Evolutionary conservation across 2,329 filamentous ascomycete species (phyloP).

Genomic region (Fusarium subglutinans): DNA sequence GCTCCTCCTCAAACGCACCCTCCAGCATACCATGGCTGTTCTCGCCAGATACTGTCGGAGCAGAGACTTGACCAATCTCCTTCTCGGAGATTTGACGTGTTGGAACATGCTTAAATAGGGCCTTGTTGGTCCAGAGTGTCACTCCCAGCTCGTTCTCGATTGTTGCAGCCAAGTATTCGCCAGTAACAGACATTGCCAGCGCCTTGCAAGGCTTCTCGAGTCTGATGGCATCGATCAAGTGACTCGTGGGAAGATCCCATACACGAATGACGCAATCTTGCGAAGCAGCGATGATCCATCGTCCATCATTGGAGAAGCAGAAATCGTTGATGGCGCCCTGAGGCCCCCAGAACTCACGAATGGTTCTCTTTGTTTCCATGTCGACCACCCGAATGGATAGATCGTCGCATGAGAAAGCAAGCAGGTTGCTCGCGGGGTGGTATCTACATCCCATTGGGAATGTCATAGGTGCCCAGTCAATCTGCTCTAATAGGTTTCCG

Average conservation of each 20-base stretch:
- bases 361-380: constrained; percentile 86
- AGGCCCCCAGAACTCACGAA: constrained; percentile 92
- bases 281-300: constrained; percentile 91
- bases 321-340: constrained; percentile 79
- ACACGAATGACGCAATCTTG: constrained; percentile 83
- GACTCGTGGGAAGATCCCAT: constrained; percentile 95
- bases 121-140: constrained; percentile 95
- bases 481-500: constrained; percentile 79
- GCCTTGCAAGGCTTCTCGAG: constrained; percentile 82
- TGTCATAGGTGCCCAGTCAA: constrained; percentile 82
- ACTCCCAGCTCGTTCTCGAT: constrained; percentile 85
- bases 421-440: constrained; percentile 82
- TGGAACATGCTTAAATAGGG: constrained; percentile 87
- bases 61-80: constrained; percentile 71
- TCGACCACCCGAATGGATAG: constrained; percentile 89
- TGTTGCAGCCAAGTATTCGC: constrained; percentile 93
- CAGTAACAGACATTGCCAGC: constrained; percentile 86
- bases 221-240: constrained; percentile 91
- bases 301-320: constrained; percentile 89
- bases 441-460: constrained; percentile 81
- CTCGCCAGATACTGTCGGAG: constrained; percentile 84
- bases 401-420: constrained; percentile 91
- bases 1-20: constrained; percentile 72
- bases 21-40: constrained; percentile 79
- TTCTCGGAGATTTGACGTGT: constrained; percentile 85